phyloP scores from a whole-genome alignment of 2,329 filamentous ascomycete genomes.

The Pestalotiopsis sp. region DNA sequence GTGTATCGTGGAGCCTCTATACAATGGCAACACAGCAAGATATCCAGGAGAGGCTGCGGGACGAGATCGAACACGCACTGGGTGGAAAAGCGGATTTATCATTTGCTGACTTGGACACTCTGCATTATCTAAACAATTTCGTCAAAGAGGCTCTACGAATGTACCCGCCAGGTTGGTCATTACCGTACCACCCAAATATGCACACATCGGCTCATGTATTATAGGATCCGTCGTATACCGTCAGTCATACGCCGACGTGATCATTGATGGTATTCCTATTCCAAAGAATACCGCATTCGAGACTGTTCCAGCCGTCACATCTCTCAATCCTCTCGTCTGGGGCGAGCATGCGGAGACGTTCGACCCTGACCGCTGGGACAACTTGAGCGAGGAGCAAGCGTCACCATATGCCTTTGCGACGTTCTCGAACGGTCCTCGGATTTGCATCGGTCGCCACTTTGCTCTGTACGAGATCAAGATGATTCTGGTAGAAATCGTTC shows the following conservation, averaged over 20 bases:
- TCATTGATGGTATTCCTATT: conserved; percentile 34
- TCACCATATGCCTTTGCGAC: conserved; percentile 31
- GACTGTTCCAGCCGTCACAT: conserved; percentile 38
- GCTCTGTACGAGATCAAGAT: conserved; percentile 22
- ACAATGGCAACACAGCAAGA: conserved; percentile 31
- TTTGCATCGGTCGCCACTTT: conserved; percentile 21
- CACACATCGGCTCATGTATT: conserved; percentile 12
- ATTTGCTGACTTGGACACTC: conserved; percentile 26
- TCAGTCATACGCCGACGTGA: conserved; percentile 32
- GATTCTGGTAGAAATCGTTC: conserved; percentile 19
- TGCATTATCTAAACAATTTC: conserved; percentile 39
- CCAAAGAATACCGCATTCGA: conserved; percentile 38
- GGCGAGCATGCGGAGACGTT: conserved; percentile 38
- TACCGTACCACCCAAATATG: not conserved
- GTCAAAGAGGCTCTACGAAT: conserved; percentile 40
- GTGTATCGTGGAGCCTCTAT: conserved; percentile 36
- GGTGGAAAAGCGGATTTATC: not conserved
- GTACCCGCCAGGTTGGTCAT: conserved; percentile 28
- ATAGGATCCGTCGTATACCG: conserved; percentile 31
- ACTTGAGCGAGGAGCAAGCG: conserved; percentile 24
- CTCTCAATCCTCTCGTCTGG: conserved; percentile 39
- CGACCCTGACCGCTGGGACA: conserved; percentile 39
- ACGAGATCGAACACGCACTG: conserved; percentile 29
- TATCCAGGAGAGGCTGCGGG: conserved; percentile 34
- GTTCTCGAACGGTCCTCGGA: conserved; percentile 26